Evolutionary conservation across 2,329 filamentous ascomycete species (phyloP), one percentile per base, ranked within the genome.

Genomic region (Trichoderma sp.): DNA sequence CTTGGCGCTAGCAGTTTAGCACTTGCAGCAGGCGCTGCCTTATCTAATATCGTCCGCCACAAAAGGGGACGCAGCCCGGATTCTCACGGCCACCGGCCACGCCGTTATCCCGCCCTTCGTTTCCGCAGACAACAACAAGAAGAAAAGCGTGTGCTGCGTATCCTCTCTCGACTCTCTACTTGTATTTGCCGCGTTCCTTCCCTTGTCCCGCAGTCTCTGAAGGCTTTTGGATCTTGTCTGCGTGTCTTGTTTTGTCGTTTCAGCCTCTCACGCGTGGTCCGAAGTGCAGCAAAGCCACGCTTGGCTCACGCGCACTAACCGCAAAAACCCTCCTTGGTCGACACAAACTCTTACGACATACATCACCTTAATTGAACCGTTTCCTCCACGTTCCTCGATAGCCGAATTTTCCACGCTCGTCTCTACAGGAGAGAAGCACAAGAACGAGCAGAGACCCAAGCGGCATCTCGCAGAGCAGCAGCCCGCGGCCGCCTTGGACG

Each of bases 31-130:
- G 40, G 43, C 47, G 27, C 27, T 29, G 55, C 68, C 62, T 59
- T 60, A 67, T 55, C 62, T 60, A 66, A 66, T 52, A 49, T 47
- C 64, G 40, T 57, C 65, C 63, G 43, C 68, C 68, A 70, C 68
- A 70, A 70, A 70, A 70, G 64, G 68, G 64, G 65, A 66, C 58
- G 37, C 64, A 58, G 37, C 33, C 63, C 68, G 63, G 63, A 68
- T 62, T 68, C 64, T 69, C 63, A 70, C 57, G 64, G 68, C 63
- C 43, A 57, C 57, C 68, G 68, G 68, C 49, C 63, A 70, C 68
- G 68, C 68, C 68, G 68, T 35, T n/a, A 24, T 69, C 61, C 65
- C 68, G 68, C 63, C 68, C 68, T 68, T 63, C 57, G 49, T 55
- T 69, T 69, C 53, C 68, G 47, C 61, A 53, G 52, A 64, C 37